A percentile compares a stretch with the other conserved stretches of the same genome.
Evolutionary conservation across 179 eudicot genomes (phyloP).

Genomic region (Sideroxylon spinosum): DNA sequence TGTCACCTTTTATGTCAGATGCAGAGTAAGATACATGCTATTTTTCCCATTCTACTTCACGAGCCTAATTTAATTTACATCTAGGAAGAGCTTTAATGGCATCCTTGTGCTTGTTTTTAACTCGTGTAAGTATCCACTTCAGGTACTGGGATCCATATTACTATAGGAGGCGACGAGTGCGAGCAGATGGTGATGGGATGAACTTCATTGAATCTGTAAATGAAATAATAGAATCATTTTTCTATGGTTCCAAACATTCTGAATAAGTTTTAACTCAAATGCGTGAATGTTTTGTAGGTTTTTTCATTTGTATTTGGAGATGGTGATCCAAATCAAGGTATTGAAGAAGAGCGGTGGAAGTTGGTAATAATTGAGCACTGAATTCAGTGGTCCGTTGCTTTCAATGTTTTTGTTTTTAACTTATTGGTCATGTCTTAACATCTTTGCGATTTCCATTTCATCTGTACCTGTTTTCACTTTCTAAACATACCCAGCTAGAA

Average conservation of each 20-base stretch:
- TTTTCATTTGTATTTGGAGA: slow-evolving; percentile 97
- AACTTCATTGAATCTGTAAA: slow-evolving; percentile 92
- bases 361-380: slow-evolving; percentile 80
- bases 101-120: slow-evolving; percentile 5
- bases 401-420: slow-evolving; percentile 23
- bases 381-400: slow-evolving; percentile 45
- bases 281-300: slow-evolving; percentile 44
- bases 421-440: slow-evolving; percentile 1
- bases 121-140: slow-evolving; percentile 7
- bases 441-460: slow-evolving; percentile 11
- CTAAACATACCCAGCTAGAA: neutral
- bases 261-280: slow-evolving; percentile 13
- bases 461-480: neutral
- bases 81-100: too few species aligned
- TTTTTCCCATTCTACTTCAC: too few species aligned
- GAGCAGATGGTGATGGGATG: slow-evolving; percentile 52
- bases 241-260: neutral
- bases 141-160: slow-evolving; percentile 99
- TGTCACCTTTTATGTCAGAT: too few species aligned
- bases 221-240: slow-evolving; percentile 1
- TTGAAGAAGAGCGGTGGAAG: slow-evolving; percentile 99
- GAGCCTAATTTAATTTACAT: too few species aligned
- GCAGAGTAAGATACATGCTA: too few species aligned
- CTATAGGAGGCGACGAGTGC: slow-evolving; percentile 55
- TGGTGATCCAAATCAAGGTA: slow-evolving; percentile 99